Percentiles rank a stretch among this genome's conserved stretches.
These are phyloP conservation scores for Aureobasidium pullulans DNA, from an alignment of 2,329 filamentous ascomycete genomes.

Conservation along the genomic window DNA sequence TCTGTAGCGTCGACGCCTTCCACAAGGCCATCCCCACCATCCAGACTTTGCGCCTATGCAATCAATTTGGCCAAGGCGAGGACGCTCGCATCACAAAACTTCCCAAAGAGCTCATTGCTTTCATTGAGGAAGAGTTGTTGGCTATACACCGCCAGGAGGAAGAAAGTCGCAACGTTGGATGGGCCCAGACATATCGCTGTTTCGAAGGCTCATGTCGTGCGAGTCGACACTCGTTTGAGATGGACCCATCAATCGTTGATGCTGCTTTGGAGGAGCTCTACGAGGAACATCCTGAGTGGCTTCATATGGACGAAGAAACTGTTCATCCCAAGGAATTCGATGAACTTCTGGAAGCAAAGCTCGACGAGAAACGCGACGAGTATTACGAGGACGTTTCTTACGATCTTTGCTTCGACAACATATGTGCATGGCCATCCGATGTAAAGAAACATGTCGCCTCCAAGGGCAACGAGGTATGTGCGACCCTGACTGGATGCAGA, in stretches of 20 bases:
- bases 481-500: no score
- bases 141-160: not conserved
- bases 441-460: not conserved
- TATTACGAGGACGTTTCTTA: not conserved
- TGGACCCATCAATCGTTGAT: not conserved
- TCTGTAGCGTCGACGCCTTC: not conserved
- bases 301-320: not conserved
- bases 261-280: not conserved
- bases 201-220: not conserved
- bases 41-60: not conserved
- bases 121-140: conserved; percentile 1
- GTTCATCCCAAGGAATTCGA: not conserved
- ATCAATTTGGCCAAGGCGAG: not conserved
- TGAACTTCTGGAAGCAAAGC: not conserved
- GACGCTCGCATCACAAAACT: not conserved
- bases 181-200: not conserved
- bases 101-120: not conserved
- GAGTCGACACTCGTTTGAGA: not conserved
- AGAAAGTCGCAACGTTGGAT: not conserved
- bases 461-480: not conserved
- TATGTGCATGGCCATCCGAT: not conserved
- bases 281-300: not conserved
- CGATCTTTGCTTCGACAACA: not conserved
- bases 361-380: not conserved
- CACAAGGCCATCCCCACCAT: not conserved